Conservation (phyloP, 306 rosid species). For the Quercus variabilis region DNA sequence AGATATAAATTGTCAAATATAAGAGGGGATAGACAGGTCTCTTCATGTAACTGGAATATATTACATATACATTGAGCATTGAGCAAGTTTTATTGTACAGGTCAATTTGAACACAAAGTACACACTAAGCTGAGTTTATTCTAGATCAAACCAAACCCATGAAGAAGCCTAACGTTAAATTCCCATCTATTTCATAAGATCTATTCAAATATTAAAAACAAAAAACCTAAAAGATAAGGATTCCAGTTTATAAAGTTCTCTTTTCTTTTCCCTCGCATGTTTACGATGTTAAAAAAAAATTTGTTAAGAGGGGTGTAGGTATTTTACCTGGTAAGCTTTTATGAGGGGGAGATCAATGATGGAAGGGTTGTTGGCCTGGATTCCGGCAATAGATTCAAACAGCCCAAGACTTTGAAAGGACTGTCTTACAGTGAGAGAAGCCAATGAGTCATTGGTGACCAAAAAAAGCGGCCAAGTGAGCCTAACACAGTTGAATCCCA, state of each 20-base stretch:
- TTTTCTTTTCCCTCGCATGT: not conserved
- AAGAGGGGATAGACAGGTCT: not conserved
- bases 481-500: slow-evolving; percentile 93
- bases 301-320: not conserved
- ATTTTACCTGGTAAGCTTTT: slow-evolving; percentile 65
- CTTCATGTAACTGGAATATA: not conserved
- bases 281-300: not conserved
- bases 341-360: slow-evolving; percentile 64
- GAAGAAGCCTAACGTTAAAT: not conserved
- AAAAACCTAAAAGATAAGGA: not conserved
- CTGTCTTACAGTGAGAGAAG: slow-evolving; percentile 64
- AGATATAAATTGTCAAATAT: not conserved
- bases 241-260: not conserved
- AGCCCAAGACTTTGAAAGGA: slow-evolving; percentile 65
- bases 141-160: not conserved
- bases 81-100: not conserved
- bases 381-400: slow-evolving; percentile 40
- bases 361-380: slow-evolving; percentile 70
- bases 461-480: slow-evolving; percentile 79
- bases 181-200: not conserved
- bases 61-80: not conserved
- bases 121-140: not conserved
- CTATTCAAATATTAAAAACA: not conserved
- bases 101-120: not conserved
- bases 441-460: slow-evolving; percentile 56